Evolutionary conservation across 805 yeast genomes (phyloP), one percentile per base, ranked within the genome.

Genomic region (Schwanniomyces polymorphus): DNA sequence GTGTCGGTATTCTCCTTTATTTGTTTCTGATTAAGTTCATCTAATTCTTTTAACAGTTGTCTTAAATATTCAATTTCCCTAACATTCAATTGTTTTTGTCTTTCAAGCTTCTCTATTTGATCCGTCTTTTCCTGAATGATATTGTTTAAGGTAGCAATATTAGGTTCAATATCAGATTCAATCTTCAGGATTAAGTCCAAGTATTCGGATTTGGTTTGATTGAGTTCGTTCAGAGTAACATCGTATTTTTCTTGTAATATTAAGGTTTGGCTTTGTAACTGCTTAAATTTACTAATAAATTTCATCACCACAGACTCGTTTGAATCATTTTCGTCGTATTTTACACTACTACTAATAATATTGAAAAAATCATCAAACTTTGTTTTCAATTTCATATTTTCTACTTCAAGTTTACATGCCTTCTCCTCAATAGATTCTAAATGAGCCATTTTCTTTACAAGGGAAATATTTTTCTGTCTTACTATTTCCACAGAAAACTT

Each of bases 1-100:
- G 58, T 45, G 23, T 57, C 58, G 8, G 59, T 58, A 29, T 68
- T 65, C 43, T 70, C 52, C 46, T 45, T 38, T 38, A 41, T 7
- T 42, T 49, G 53, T 17, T 60, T 60, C 35, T 59, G 54, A 10
- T 60, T 48, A 33, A 64, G 42, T 10, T 57, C 57, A 48, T 80
- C 84, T 40, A 79, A 59, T 27, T 74, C 75, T 45, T 81, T 76
- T 43, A 86, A 59, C 61, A 82, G 85, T 35, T 72, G 72, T 48
- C 86, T 70, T 44, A 86, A 64, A 47, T 82, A 74, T 45, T 74
- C 79, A 26, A 83, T 75, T 57, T 86, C 91, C 50, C 79, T 81
- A 21, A 68, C 56, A n/a, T 84, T 77, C 38, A 85, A 65, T 2
- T 68, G 57, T 43, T 74, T 74, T 47, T 82, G 84, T 44, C 78